phyloP scores from a whole-genome alignment of 2,329 filamentous ascomycete genomes.

The Sporothrix inflata region DNA sequence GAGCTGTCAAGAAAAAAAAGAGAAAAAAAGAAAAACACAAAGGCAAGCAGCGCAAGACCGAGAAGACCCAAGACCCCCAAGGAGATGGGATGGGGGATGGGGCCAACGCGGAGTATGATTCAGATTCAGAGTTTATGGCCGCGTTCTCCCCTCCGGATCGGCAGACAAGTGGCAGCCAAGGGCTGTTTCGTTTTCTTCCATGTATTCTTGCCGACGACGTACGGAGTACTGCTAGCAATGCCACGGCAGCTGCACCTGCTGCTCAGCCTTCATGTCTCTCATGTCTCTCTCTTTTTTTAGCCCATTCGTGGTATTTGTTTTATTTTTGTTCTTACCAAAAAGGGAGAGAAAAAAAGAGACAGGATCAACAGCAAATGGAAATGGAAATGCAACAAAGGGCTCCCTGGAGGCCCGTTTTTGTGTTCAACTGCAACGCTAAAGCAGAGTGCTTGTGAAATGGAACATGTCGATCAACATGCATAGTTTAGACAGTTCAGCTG shows the following conservation, averaged over 20 bases:
- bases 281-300: neutral
- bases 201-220: neutral
- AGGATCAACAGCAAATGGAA: neutral
- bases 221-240: too few relatives aligned
- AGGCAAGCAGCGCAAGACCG: neutral
- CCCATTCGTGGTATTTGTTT: neutral
- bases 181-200: constrained; percentile 6
- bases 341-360: neutral
- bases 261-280: neutral
- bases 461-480: constrained; percentile 13
- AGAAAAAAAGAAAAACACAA: neutral
- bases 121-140: constrained; percentile 11
- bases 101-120: neutral
- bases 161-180: neutral
- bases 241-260: neutral
- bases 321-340: neutral
- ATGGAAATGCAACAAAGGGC: neutral
- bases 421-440: neutral
- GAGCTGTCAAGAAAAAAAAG: neutral
- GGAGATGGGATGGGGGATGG: neutral
- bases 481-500: constrained; percentile 14
- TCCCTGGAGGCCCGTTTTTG: neutral
- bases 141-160: neutral
- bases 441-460: neutral
- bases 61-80: neutral